Evolutionary conservation across 2,329 filamentous ascomycete genomes (phyloP).

Genomic region (Emmonsia crescens): DNA sequence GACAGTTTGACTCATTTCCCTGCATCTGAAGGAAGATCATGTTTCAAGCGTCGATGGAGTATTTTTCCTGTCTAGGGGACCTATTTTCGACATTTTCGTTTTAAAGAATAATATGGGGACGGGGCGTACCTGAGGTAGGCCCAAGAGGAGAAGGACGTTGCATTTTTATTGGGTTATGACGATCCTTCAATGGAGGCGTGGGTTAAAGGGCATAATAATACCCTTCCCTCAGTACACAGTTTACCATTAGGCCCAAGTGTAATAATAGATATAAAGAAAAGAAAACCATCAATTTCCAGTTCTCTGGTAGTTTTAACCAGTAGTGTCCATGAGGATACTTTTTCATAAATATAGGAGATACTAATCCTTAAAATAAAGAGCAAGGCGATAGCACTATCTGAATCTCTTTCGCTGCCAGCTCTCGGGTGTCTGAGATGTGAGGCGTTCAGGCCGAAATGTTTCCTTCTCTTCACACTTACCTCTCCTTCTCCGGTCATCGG

Average conservation of each 20-base stretch:
- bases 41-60: neutral
- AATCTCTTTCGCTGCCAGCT: neutral
- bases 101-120: neutral
- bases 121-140: neutral
- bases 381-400: neutral
- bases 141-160: neutral
- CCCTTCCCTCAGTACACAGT: neutral
- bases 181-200: neutral
- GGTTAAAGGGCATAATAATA: neutral
- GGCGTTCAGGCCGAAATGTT: conserved; percentile 11
- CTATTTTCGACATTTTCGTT: neutral
- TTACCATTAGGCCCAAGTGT: neutral
- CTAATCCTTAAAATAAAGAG: neutral
- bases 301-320: neutral
- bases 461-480: neutral
- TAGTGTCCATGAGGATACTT: neutral
- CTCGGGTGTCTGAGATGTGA: conserved; percentile 11
- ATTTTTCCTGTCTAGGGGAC: no score
- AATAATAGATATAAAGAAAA: neutral
- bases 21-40: neutral
- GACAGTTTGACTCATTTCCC: neutral
- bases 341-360: neutral
- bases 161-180: neutral
- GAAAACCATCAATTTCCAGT: neutral
- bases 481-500: neutral